Evolutionary conservation across 495 filamentous ascomycete species (phyloP).

Genomic region (Neurospora discreta): DNA sequence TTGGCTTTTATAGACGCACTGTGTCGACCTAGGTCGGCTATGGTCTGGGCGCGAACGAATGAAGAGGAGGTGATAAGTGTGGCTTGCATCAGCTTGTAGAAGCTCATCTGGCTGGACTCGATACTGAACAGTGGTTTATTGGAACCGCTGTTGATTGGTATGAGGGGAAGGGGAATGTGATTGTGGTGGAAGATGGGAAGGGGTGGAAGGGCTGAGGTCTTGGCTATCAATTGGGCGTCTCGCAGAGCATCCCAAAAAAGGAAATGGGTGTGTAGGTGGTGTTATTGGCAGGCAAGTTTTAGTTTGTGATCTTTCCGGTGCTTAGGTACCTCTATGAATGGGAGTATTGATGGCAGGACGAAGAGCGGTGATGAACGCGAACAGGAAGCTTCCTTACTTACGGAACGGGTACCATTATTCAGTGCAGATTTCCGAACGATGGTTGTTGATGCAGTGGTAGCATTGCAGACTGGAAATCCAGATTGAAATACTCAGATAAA

Average conservation of each 20-base stretch:
- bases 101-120: background rate
- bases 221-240: background rate
- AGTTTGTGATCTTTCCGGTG: background rate
- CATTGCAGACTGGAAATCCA: background rate
- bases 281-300: background rate
- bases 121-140: background rate
- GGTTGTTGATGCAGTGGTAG: background rate
- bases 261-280: background rate
- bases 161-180: background rate
- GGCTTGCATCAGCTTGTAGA: background rate
- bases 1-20: background rate
- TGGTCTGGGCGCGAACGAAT: background rate
- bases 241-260: background rate
- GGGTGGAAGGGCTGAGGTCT: background rate
- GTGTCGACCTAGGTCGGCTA: background rate
- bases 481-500: background rate
- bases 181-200: background rate
- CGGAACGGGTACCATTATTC: background rate
- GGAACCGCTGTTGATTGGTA: background rate
- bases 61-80: background rate
- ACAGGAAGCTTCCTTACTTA: background rate
- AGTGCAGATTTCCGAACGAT: background rate
- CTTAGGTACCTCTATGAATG: background rate
- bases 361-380: accelerated
- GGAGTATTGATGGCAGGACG: background rate